phyloP scores from a whole-genome alignment of 108 stramenopile genomes.

The Cyclostephanos tholiformis region DNA sequence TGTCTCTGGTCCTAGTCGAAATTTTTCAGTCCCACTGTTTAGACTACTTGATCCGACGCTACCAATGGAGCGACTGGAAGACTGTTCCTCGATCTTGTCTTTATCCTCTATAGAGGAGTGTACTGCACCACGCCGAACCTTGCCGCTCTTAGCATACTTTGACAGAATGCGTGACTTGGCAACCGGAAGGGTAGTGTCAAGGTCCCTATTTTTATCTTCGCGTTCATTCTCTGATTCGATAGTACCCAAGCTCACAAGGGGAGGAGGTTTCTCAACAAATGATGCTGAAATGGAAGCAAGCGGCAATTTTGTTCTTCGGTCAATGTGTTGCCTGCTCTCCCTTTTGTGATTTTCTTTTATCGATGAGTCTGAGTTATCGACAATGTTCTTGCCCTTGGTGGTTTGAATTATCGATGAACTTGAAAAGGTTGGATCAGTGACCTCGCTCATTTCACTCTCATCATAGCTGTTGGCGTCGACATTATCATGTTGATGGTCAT shows the following conservation, averaged over 20 bases:
- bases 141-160: constrained; percentile 42
- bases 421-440: constrained; percentile 38
- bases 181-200: constrained; percentile 3
- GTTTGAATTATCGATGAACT: background rate
- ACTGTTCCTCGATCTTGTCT: constrained; percentile 3
- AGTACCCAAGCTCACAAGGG: constrained; percentile 29
- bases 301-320: background rate
- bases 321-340: background rate
- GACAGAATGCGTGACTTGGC: constrained; percentile 46
- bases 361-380: constrained; percentile 1
- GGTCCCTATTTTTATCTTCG: constrained; percentile 5
- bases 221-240: constrained; percentile 23
- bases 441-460: constrained; percentile 43
- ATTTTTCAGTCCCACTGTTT: background rate
- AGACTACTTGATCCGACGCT: background rate
- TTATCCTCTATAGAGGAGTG: background rate
- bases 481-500: constrained; percentile 18
- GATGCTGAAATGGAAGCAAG: background rate
- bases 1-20: background rate
- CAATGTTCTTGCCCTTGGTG: background rate
- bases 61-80: background rate
- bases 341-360: constrained; percentile 37
- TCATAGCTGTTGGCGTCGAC: constrained; percentile 21
- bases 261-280: constrained; percentile 10
- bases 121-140: constrained; percentile 13